phyloP scores from a whole-genome alignment of 495 filamentous ascomycete genomes.

The Lasiosphaeris hirsuta region DNA sequence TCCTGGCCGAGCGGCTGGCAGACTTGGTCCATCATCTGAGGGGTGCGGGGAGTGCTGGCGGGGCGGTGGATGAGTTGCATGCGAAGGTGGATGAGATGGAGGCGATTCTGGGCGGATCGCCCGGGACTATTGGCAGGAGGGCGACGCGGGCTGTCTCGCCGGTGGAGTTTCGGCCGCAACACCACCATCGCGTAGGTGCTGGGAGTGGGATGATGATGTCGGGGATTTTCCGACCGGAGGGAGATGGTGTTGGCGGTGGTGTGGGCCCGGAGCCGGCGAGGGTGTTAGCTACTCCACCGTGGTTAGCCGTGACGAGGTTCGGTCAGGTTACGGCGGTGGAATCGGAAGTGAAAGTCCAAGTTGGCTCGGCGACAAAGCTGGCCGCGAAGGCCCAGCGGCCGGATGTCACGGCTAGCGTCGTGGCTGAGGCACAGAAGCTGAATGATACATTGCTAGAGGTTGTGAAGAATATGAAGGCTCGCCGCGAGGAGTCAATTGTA shows the following conservation, averaged over 20 bases:
- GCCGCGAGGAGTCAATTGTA: conserved; percentile 52
- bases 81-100: conserved; percentile 48
- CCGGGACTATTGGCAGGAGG: conserved; percentile 3
- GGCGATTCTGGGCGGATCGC: conserved; percentile 21
- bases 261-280: no score
- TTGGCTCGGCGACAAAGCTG: neutral
- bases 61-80: conserved; percentile 35
- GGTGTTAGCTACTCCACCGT: no score
- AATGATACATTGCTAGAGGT: conserved; percentile 35
- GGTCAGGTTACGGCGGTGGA: neutral
- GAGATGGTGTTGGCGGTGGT: no score
- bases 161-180: no score
- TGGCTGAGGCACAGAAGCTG: conserved; percentile 40
- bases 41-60: conserved; percentile 18
- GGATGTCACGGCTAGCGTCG: conserved; percentile 32
- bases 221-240: no score
- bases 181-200: no score
- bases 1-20: conserved; percentile 47
- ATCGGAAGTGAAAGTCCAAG: neutral
- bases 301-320: no score
- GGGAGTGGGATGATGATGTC: no score
- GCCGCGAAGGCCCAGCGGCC: conserved; percentile 6
- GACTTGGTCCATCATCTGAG: conserved; percentile 41
- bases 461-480: conserved; percentile 35
- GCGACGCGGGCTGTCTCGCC: neutral